These are phyloP conservation scores for Erucastrum elatum DNA, from an alignment of 345 rosid species.

Conservation along the genomic window DNA sequence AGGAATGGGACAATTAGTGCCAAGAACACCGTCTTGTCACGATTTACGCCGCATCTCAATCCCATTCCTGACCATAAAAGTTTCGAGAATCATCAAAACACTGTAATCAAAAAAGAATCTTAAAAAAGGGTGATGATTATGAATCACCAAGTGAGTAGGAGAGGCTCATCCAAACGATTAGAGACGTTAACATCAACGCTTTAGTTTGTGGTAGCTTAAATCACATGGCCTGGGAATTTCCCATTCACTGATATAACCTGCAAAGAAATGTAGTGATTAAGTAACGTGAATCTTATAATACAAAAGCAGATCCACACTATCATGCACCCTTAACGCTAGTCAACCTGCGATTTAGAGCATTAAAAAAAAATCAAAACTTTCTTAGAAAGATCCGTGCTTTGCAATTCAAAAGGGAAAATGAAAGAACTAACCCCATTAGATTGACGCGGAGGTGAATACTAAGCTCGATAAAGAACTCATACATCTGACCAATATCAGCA, in stretches of 20 bases:
- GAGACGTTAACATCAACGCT: conserved; percentile 60
- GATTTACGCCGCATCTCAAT: conserved; percentile 82
- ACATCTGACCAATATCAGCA: no score
- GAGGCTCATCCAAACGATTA: conserved; percentile 71
- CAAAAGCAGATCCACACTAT: no score
- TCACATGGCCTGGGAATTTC: conserved; percentile 68
- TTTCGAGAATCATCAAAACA: not conserved
- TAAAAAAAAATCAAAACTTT: no score
- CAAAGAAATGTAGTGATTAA: not conserved
- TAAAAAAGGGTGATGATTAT: no score
- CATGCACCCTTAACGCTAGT: no score
- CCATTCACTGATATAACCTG: conserved; percentile 88
- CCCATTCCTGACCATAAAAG: conserved; percentile 58
- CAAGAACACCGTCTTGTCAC: conserved; percentile 94
- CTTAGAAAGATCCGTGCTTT: no score
- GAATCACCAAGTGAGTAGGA: conserved; percentile 75
- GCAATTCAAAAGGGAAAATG: no score
- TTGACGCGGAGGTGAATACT: no score
- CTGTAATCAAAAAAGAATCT: not conserved
- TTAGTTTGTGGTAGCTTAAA: conserved; percentile 75
- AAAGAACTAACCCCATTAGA: no score
- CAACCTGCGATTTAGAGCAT: no score
- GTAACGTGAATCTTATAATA: no score
- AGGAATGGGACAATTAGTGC: conserved; percentile 85
- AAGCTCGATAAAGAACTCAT: no score